Percentiles rank a stretch among this genome's conserved stretches.
Evolutionary conservation across 352 stramenopile genomes (phyloP).

Genomic region (Phytophthora ohioensis): DNA sequence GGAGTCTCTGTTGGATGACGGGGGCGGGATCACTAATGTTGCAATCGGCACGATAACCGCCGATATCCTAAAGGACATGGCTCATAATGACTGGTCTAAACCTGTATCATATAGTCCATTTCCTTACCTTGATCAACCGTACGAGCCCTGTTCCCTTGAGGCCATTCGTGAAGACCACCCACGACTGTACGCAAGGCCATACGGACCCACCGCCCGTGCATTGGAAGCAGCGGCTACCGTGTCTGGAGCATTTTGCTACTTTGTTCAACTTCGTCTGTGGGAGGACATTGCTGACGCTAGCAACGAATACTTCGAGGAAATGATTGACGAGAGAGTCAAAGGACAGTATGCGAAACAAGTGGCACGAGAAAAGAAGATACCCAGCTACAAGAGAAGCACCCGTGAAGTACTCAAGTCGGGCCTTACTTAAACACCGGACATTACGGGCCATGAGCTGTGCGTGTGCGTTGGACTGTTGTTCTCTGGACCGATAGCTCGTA

Average conservation of each 20-base stretch:
- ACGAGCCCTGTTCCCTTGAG: neutral
- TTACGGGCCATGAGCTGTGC: neutral
- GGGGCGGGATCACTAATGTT: neutral
- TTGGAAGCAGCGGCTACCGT: neutral
- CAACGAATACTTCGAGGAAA: constrained; percentile 10
- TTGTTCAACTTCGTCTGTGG: constrained; percentile 2
- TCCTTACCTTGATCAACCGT: constrained; percentile 1
- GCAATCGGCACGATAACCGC: neutral
- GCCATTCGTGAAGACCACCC: neutral
- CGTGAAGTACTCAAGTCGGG: neutral
- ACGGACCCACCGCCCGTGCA: neutral
- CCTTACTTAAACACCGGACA: neutral
- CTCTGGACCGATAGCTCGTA: neutral
- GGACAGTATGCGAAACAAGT: neutral
- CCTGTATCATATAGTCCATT: constrained; percentile 5
- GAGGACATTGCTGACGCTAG: neutral
- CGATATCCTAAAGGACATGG: constrained; percentile 4
- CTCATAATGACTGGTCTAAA: neutral
- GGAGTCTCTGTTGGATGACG: no score
- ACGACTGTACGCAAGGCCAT: neutral
- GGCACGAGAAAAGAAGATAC: neutral
- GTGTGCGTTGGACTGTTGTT: constrained; percentile 1
- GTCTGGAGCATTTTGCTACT: constrained; percentile 3
- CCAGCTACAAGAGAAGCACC: neutral
- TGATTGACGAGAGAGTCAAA: neutral